Evolutionary conservation across 2,329 filamentous ascomycete species (phyloP).

Genomic region (Bimuria novae-zelandiae): DNA sequence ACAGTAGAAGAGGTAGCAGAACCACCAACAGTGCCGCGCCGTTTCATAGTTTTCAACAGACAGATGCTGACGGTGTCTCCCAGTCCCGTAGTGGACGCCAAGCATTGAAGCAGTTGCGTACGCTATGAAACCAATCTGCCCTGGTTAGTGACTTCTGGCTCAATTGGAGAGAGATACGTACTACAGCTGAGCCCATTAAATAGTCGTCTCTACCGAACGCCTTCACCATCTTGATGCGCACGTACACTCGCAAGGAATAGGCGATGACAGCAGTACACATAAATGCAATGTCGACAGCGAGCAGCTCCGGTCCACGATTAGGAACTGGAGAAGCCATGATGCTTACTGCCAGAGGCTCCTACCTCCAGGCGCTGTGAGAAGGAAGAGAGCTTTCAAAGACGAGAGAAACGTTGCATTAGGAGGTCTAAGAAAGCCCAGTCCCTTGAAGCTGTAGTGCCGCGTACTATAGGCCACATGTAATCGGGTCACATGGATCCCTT

Average conservation of each 20-base stretch:
- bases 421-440: neutral
- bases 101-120: conserved; percentile 33
- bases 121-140: conserved; percentile 28
- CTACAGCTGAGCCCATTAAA: conserved; percentile 39
- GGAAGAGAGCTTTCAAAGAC: neutral
- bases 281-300: conserved; percentile 37
- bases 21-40: conserved; percentile 39
- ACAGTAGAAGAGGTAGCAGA: conserved; percentile 41
- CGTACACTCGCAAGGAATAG: conserved; percentile 35
- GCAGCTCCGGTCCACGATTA: conserved; percentile 41
- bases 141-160: conserved; percentile 8
- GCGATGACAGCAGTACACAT: conserved; percentile 29
- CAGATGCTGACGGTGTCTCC: conserved; percentile 34
- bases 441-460: neutral
- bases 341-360: conserved; percentile 1
- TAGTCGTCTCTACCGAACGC: conserved; percentile 44
- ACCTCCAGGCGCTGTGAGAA: neutral
- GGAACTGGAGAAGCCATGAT: conserved; percentile 30
- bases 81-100: conserved; percentile 38
- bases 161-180: conserved; percentile 7
- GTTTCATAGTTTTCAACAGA: conserved; percentile 22
- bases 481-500: neutral
- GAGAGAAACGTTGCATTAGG: neutral
- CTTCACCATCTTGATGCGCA: conserved; percentile 40
- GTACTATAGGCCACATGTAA: neutral